Evolutionary conservation across 352 stramenopile species (phyloP).

Genomic region (Phytophthora colocasiae): DNA sequence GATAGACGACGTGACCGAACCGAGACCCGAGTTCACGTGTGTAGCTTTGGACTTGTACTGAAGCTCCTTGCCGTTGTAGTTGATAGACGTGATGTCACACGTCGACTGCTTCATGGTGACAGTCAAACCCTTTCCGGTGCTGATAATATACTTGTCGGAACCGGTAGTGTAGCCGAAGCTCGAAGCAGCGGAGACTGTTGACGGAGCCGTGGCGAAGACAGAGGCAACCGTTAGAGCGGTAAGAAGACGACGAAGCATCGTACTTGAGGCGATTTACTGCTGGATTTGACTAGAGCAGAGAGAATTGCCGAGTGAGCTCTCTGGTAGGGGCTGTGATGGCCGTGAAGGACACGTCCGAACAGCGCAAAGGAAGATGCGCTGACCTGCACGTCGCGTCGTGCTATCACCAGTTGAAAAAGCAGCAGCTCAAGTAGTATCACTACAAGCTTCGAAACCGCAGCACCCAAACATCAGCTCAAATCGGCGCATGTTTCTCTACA

Average conservation of each 20-base stretch:
- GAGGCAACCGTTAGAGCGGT: conserved; percentile 3
- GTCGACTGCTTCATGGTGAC: conserved; percentile 53
- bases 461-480: conserved; percentile 2
- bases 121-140: conserved; percentile 35
- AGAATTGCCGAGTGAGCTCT: conserved; percentile 27
- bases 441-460: conserved; percentile 1
- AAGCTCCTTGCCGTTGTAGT: conserved; percentile 48
- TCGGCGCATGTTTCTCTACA: conserved; percentile 9
- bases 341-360: conserved; percentile 14
- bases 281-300: conserved; percentile 8
- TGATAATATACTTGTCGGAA: conserved; percentile 49
- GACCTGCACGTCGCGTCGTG: background rate
- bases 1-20: conserved; percentile 41
- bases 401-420: conserved; percentile 2
- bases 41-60: conserved; percentile 53
- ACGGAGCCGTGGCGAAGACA: conserved; percentile 7
- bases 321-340: background rate
- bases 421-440: too few relatives aligned
- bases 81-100: conserved; percentile 52
- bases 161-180: conserved; percentile 44
- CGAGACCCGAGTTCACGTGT: conserved; percentile 55
- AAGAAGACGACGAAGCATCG: conserved; percentile 22
- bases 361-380: conserved; percentile 24
- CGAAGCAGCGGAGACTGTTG: conserved; percentile 27
- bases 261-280: background rate